A percentile compares a stretch with the other conserved stretches of the same genome.
Evolutionary conservation across 1,284 basidiomycete genomes (phyloP).

Genomic region (Agaricales sp.): DNA sequence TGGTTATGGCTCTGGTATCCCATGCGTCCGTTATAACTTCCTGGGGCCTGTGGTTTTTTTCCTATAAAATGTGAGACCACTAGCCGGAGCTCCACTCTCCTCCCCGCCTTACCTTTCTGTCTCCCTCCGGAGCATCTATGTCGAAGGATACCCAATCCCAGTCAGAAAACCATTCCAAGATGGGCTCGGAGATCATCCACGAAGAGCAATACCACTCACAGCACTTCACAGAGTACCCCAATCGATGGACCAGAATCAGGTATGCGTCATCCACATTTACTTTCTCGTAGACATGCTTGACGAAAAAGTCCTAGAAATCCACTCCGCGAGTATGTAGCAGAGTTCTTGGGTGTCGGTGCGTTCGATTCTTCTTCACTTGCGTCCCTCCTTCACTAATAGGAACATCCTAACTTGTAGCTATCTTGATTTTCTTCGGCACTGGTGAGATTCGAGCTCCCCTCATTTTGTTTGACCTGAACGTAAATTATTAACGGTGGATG

Average conservation of each 20-base stretch:
- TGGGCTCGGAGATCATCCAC: background rate
- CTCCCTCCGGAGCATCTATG: background rate
- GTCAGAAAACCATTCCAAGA: background rate
- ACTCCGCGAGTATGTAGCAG: constrained; percentile 54
- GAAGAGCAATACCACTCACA: constrained; percentile 6
- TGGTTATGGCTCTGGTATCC: too few relatives aligned
- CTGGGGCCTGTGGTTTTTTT: too few relatives aligned
- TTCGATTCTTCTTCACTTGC: constrained; percentile 19
- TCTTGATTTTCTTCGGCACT: constrained; percentile 53
- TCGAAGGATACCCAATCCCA: background rate
- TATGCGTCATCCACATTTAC: constrained; percentile 17
- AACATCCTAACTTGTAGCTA: constrained; percentile 21
- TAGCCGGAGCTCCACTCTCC: background rate
- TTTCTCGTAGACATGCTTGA: too few relatives aligned
- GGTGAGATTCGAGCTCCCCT: constrained; percentile 15
- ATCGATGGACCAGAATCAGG: constrained; percentile 48
- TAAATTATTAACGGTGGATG: background rate
- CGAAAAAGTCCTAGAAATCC: too few relatives aligned
- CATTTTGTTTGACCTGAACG: too few relatives aligned
- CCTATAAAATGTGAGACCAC: too few relatives aligned
- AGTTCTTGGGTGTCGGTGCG: constrained; percentile 43
- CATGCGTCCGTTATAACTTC: too few relatives aligned
- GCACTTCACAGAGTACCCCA: constrained; percentile 30
- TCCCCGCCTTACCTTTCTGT: background rate
- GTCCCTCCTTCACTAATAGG: constrained; percentile 18